phyloP scores from a whole-genome alignment of 2,329 filamentous ascomycete genomes.

The Colletotrichum tropicicola region DNA sequence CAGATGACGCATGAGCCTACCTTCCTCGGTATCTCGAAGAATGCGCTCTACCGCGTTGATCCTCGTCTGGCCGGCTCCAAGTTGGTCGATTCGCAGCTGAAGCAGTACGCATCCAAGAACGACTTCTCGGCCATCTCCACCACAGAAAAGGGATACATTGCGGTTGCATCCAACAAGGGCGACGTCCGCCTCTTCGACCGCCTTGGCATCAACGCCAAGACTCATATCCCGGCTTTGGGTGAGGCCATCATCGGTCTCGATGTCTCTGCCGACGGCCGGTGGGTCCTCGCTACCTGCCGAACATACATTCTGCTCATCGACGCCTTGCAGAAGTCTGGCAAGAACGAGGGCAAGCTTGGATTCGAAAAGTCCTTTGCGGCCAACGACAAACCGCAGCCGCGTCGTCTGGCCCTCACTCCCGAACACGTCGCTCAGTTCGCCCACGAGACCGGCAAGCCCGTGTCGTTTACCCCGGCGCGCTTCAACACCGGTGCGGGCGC shows the following conservation, averaged over 20 bases:
- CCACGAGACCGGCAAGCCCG: conserved; percentile 88
- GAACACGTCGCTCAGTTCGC: conserved; percentile 97
- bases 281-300: conserved; percentile 92
- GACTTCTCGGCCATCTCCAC: conserved; percentile 95
- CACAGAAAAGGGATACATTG: conserved; percentile 95
- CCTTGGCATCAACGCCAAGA: conserved; percentile 96
- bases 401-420: conserved; percentile 87
- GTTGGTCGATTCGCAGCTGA: conserved; percentile 90
- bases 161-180: conserved; percentile 96
- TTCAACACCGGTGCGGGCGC: conserved; percentile 90
- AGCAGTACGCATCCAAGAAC: conserved; percentile 97
- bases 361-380: conserved; percentile 95
- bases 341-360: conserved; percentile 97
- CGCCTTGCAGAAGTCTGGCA: conserved; percentile 87
- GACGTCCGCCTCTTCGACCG: conserved; percentile 97
- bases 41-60: conserved; percentile 93
- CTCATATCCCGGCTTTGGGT: conserved; percentile 92
- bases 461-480: conserved; percentile 89
- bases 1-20: conserved; percentile 97
- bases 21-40: conserved; percentile 91
- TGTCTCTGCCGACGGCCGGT: conserved; percentile 93
- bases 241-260: conserved; percentile 96
- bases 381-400: conserved; percentile 91
- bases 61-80: conserved; percentile 91
- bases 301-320: conserved; percentile 97